Evolutionary conservation across 306 rosid species (phyloP).

Genomic region (Datisca glomerata): DNA sequence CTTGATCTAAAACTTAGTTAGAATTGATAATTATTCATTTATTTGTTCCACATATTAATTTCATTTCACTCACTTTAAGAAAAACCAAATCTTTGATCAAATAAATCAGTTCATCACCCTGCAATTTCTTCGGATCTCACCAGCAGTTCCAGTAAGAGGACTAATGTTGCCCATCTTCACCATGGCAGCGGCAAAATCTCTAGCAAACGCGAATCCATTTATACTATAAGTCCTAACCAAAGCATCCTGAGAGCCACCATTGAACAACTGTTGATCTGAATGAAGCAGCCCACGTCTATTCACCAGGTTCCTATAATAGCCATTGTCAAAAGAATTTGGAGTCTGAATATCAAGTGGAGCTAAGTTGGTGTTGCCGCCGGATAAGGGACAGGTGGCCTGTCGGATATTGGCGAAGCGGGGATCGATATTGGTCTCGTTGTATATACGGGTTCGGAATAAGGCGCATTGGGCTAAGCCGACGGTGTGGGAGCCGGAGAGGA

Average conservation of each 20-base stretch:
- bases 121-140: constrained; percentile 61
- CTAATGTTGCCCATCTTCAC: constrained; percentile 42
- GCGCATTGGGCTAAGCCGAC: constrained; percentile 43
- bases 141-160: constrained; percentile 52
- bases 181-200: constrained; percentile 67
- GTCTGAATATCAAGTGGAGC: constrained; percentile 47
- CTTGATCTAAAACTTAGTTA: too few relatives aligned
- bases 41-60: too few relatives aligned
- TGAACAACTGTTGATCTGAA: constrained; percentile 72
- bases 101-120: constrained; percentile 34
- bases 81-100: background rate
- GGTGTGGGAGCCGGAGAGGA: constrained; percentile 66
- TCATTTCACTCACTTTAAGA: too few relatives aligned
- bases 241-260: constrained; percentile 39
- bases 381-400: constrained; percentile 30
- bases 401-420: constrained; percentile 30
- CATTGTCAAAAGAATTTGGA: constrained; percentile 34
- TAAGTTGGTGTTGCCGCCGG: constrained; percentile 39
- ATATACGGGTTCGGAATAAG: constrained; percentile 39
- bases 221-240: constrained; percentile 40
- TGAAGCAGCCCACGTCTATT: constrained; percentile 46
- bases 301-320: constrained; percentile 35
- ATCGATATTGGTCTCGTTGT: constrained; percentile 61
- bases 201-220: constrained; percentile 15
- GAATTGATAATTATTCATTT: too few relatives aligned